These are phyloP conservation scores for Stemphylium beticola DNA, from an alignment of 2,329 filamentous ascomycete genomes.

Conservation along the genomic window DNA sequence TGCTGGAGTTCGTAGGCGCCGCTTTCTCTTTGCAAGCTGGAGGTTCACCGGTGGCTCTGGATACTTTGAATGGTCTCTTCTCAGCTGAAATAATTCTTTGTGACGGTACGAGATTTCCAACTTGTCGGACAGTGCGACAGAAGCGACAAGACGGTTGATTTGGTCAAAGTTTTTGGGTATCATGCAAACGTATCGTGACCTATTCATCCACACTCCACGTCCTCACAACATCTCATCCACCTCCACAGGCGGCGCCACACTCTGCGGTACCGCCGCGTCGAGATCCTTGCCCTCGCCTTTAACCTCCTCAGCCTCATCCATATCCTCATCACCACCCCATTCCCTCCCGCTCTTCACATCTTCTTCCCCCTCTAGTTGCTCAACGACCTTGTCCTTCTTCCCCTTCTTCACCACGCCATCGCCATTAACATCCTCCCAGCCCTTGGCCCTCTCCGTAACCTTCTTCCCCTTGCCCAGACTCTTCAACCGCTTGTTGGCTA, in stretches of 20 bases:
- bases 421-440: conserved; percentile 49
- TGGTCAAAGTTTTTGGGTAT: conserved; percentile 10
- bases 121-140: background rate
- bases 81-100: background rate
- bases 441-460: conserved; percentile 56
- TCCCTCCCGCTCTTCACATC: conserved; percentile 23
- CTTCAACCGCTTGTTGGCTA: conserved; percentile 62
- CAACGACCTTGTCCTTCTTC: conserved; percentile 25
- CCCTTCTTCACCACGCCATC: conserved; percentile 26
- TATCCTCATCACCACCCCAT: conserved; percentile 42
- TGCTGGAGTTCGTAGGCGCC: too few relatives aligned
- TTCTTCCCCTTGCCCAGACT: conserved; percentile 57
- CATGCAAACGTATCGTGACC: conserved; percentile 5
- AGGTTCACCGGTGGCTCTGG: background rate
- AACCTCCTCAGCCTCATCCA: conserved; percentile 23
- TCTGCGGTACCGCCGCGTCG: conserved; percentile 19
- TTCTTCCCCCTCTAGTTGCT: conserved; percentile 9
- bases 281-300: conserved; percentile 24
- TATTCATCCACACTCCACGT: background rate
- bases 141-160: conserved; percentile 5
- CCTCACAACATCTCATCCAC: conserved; percentile 40
- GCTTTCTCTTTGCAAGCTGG: background rate
- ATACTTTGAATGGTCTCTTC: background rate
- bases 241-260: conserved; percentile 19
- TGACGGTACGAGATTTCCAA: too few relatives aligned